phyloP scores from a whole-genome alignment of 2,329 filamentous ascomycete genomes.

The Penicillium sp. region DNA sequence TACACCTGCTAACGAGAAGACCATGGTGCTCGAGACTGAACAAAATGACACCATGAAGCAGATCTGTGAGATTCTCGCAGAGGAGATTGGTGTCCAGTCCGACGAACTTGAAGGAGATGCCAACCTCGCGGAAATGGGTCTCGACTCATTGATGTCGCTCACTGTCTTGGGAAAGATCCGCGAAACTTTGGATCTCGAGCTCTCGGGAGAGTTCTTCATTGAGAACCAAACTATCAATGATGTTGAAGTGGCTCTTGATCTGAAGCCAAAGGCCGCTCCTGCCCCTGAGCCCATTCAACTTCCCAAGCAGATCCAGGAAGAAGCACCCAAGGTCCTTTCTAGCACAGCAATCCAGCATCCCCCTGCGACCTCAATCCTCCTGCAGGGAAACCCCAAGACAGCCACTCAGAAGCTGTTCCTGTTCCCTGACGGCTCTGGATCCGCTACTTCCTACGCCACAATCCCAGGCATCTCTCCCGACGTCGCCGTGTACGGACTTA shows the following conservation, averaged over 20 bases:
- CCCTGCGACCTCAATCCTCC: conserved; percentile 43
- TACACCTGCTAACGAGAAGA: conserved; percentile 30
- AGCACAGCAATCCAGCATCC: conserved; percentile 29
- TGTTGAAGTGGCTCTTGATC: conserved; percentile 38
- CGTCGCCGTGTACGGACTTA: conserved; percentile 44
- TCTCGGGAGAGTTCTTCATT: conserved; percentile 46
- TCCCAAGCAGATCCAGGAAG: conserved; percentile 22
- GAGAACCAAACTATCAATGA: conserved; percentile 45
- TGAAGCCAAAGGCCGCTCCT: conserved; percentile 37
- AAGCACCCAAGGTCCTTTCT: conserved; percentile 19
- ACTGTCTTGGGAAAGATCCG: conserved; percentile 47
- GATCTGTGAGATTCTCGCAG: conserved; percentile 42
- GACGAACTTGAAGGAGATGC: conserved; percentile 41
- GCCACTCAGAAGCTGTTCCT: conserved; percentile 44
- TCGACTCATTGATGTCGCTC: conserved; percentile 49
- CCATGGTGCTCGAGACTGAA: conserved; percentile 12
- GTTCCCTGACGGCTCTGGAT: conserved; percentile 49
- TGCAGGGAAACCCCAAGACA: conserved; percentile 45
- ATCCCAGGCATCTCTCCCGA: conserved; percentile 43
- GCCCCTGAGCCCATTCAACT: conserved; percentile 20
- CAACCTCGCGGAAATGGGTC: conserved; percentile 45
- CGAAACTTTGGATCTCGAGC: conserved; percentile 43
- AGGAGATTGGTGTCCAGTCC: conserved; percentile 46
- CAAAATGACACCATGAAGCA: conserved; percentile 38
- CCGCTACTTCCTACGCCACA: conserved; percentile 47